Evolutionary conservation across 2,329 filamentous ascomycete genomes (phyloP), one percentile per base, ranked within the genome.

Genomic region (Coniochaeta prunicola): DNA sequence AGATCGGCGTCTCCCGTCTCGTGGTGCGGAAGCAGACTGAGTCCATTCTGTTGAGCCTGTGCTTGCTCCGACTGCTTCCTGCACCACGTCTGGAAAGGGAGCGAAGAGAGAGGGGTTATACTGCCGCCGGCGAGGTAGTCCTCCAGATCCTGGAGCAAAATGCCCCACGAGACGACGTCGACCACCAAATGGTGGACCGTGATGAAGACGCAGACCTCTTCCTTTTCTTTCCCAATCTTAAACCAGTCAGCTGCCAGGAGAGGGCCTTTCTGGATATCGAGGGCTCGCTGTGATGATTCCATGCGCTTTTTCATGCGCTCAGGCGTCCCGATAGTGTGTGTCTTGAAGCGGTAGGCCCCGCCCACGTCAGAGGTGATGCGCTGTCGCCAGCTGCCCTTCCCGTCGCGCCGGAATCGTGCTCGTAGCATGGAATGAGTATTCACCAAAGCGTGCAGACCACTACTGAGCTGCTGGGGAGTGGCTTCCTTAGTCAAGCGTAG

Each of bases 11-110:
- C 38, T 4, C 8, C 38, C 2, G 17, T 40, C 12, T 40, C n/a
- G 31, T 61, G 59, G 28, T 65, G 62, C 53, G 65, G 62, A 28
- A 67, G 60, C 30, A 64, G 30, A 1, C 17, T n/a, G 19, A 17
- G 24, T 15, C 63, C 53, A 54, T 61, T 58, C 42, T 59, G 45
- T 57, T 65, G 58, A 19, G 21, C 21, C 38, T 40, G 38, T n/a
- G 38, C n/a, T 19, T 76, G 70, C 28, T 73, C 67, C 6, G 61
- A 63, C 60, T 77, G 75, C 4, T 70, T 57, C 28, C 66, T 53
- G 17, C 63, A 65, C 76, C 76, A 78, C 17, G 19, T 9, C n/a
- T 54, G 50, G 63, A 79, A 78, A 0, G 70, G 61, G 56, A 63
- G 53, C 8, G 63, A 78, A 0, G 70, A 61, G 56, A 63, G 53